Percentiles rank a stretch among this genome's conserved stretches.
These are phyloP conservation scores for Pleurotus eryngii DNA, from an alignment of 768 basidiomycete species.

Conservation along the genomic window DNA sequence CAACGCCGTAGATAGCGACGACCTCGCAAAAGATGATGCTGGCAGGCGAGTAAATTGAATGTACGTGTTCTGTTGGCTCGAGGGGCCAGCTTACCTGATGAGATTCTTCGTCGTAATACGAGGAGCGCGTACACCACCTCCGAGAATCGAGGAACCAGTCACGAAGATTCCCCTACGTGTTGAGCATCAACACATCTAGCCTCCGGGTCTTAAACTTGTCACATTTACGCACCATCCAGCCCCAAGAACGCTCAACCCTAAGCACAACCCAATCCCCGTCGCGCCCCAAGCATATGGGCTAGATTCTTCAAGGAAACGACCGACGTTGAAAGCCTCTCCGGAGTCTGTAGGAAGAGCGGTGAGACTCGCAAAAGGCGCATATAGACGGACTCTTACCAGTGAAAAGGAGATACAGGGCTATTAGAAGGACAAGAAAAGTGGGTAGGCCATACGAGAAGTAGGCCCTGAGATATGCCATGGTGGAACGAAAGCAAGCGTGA, in stretches of 20 bases:
- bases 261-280: slow-evolving; percentile 87
- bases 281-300: slow-evolving; percentile 93
- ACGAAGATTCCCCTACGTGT: slow-evolving; percentile 89
- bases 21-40: slow-evolving; percentile 99
- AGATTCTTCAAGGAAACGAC: slow-evolving; percentile 89
- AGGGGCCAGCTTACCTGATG: slow-evolving; percentile 64
- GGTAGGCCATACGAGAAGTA: slow-evolving; percentile 74
- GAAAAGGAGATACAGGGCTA: slow-evolving; percentile 86
- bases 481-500: background rate
- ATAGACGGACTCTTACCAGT: slow-evolving; percentile 59
- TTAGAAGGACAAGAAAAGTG: slow-evolving; percentile 54
- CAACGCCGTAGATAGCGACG: slow-evolving; percentile 96
- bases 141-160: slow-evolving; percentile 94
- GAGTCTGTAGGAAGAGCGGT: slow-evolving; percentile 47
- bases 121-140: slow-evolving; percentile 91
- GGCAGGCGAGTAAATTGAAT: background rate
- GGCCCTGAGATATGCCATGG: slow-evolving; percentile 44
- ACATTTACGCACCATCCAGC: slow-evolving; percentile 80
- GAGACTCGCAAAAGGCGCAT: background rate
- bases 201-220: background rate
- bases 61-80: background rate
- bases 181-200: background rate
- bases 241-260: slow-evolving; percentile 89
- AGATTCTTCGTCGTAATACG: slow-evolving; percentile 96
- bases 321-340: slow-evolving; percentile 91